Percentiles rank a stretch among this genome's conserved stretches.
These are phyloP conservation scores for Venturia nashicola DNA, from an alignment of 2,329 filamentous ascomycete genomes.

Conservation along the genomic window DNA sequence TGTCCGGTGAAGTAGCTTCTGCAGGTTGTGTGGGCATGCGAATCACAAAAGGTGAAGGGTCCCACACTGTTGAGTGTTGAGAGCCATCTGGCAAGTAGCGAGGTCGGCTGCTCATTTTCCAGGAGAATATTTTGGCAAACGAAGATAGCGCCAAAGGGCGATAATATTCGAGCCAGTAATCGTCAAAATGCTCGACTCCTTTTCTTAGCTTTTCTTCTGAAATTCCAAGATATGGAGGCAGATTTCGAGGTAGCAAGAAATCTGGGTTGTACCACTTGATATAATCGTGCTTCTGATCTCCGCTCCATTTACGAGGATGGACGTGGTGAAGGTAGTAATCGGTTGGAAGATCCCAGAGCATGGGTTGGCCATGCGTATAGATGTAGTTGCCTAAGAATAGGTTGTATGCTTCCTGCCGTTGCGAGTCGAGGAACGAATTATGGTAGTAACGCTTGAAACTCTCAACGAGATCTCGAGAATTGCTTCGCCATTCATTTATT, in stretches of 20 bases:
- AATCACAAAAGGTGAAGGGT: constrained; percentile 65
- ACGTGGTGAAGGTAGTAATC: constrained; percentile 95
- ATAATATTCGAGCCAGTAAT: constrained; percentile 98
- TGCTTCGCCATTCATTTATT: constrained; percentile 97
- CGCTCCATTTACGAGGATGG: constrained; percentile 62
- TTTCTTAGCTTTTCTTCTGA: constrained; percentile 15
- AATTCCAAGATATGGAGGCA: constrained; percentile 38
- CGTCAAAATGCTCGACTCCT: constrained; percentile 56
- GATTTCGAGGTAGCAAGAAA: constrained; percentile 50
- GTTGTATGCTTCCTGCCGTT: constrained; percentile 95
- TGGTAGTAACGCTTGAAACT: constrained; percentile 99
- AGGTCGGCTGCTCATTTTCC: constrained; percentile 80
- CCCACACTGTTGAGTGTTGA: constrained; percentile 60
- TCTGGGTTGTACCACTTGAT: constrained; percentile 78
- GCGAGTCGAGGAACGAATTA: constrained; percentile 95
- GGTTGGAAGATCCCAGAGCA: constrained; percentile 91
- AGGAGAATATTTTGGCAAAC: constrained; percentile 84
- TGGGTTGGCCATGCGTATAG: constrained; percentile 73
- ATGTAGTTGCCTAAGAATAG: constrained; percentile 94
- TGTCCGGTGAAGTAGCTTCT: constrained; percentile 43
- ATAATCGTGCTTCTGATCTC: constrained; percentile 55
- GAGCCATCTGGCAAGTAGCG: constrained; percentile 69
- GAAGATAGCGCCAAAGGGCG: constrained; percentile 77
- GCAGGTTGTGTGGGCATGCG: constrained; percentile 35
- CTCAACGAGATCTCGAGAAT: constrained; percentile 97